A percentile compares a stretch with the other conserved stretches of the same genome.
Evolutionary conservation across 1,284 basidiomycete genomes (phyloP).

Genomic region (Grifola frondosa): DNA sequence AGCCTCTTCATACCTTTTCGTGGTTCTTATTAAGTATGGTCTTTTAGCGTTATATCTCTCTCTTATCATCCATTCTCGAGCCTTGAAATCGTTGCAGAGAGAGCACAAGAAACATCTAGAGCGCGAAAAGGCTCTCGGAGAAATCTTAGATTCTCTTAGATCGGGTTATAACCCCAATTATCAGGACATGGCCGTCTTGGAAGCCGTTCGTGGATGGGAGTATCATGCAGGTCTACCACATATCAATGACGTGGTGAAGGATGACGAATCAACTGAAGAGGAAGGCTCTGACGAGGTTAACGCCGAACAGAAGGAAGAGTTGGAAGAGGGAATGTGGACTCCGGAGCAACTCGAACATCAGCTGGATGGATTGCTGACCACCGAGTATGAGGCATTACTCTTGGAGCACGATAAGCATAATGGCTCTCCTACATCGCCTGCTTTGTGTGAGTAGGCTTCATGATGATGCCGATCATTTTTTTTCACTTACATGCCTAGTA

Average conservation of each 20-base stretch:
- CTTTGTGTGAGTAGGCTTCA: constrained; percentile 48
- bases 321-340: constrained; percentile 54
- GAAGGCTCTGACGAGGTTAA: constrained; percentile 22
- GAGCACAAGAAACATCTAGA: constrained; percentile 73
- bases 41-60: constrained; percentile 74
- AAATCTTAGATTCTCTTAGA: constrained; percentile 82
- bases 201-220: constrained; percentile 94
- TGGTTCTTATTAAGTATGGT: constrained; percentile 23
- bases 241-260: constrained; percentile 57
- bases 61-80: constrained; percentile 71
- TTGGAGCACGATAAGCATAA: constrained; percentile 73
- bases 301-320: constrained; percentile 36
- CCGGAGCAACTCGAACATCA: constrained; percentile 56
- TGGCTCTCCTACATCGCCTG: constrained; percentile 39
- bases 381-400: constrained; percentile 74
- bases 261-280: constrained; percentile 26
- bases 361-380: constrained; percentile 64
- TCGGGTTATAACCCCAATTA: constrained; percentile 97
- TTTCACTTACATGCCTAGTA: constrained; percentile 46
- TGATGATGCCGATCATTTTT: constrained; percentile 1
- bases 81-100: constrained; percentile 73
- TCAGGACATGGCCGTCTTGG: constrained; percentile 98
- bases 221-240: constrained; percentile 72
- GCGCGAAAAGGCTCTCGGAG: constrained; percentile 77
- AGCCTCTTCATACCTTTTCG: constrained; percentile 32